Evolutionary conservation across 257 asterid species (phyloP), one percentile per base, ranked within the genome.

Genomic region (Galeopsis tetrahit): DNA sequence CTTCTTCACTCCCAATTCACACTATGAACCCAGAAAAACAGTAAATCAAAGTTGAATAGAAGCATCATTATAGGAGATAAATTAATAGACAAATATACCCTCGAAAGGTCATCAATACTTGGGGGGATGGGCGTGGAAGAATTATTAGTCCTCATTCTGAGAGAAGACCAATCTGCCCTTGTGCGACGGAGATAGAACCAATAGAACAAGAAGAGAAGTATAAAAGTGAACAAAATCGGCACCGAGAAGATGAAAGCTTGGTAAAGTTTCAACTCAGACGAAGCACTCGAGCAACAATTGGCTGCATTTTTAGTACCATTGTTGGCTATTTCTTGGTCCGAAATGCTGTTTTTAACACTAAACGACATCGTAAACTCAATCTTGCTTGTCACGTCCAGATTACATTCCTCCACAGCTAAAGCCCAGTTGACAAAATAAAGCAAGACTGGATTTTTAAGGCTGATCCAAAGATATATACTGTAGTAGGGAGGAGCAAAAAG

Each of bases 1-100:
- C 85, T 89, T 89, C 84, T 83, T 86, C 80, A 91, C 40, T 46
- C 97, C 97, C 84, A 85, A 31, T 73, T 87, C 96, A 85, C 88
- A 85, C 97, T 89, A 74, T 17, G 5, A 78, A 70, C 51, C 75
- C 62, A 72, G 10, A 69, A 75, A 64, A 44, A 44, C 43, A 2
- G 17, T 9, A 46, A 69, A 48, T 38, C 14, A 46, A 77, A 34
- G 2, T 1, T 4, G 8, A 62, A 31, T 2, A 70, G 1, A 61
- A 51, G 53, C 38, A 43, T 42, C 15, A 63, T 42, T 21, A 56
- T 11, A 5, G 13, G n/a, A 43, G 46, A 49, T 35, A 60, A 71
- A 60, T 40, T 4, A 61, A n/a, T 0, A 0, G 3, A 46, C 6
- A 3, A 5, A 42, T 79, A 36, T 78, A 85, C 95, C 86, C 76